A percentile compares a stretch with the other conserved stretches of the same genome.
These are phyloP conservation scores for Xylaria hypoxylon DNA, from an alignment of 2,329 filamentous ascomycete genomes.

Conservation along the genomic window DNA sequence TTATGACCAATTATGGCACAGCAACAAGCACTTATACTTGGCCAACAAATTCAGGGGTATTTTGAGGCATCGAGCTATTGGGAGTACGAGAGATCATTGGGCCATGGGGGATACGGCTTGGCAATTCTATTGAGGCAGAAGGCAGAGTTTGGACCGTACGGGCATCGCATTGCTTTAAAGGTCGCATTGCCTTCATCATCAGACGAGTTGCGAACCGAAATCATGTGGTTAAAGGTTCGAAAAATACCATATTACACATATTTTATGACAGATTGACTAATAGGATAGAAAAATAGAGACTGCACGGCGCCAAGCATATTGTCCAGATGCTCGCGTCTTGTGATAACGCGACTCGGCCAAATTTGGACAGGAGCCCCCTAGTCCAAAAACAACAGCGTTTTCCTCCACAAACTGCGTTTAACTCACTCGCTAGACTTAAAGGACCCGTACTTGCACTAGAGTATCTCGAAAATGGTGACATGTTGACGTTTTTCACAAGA, in stretches of 20 bases:
- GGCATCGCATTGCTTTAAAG: conserved; percentile 20
- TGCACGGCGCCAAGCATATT: conserved; percentile 25
- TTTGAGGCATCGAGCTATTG: conserved; percentile 12
- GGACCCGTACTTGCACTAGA: conserved; percentile 24
- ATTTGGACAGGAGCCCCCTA: not conserved
- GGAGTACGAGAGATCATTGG: conserved; percentile 22
- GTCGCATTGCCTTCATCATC: not conserved
- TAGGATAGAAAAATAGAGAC: not conserved
- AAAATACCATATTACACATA: not conserved
- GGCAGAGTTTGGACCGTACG: not conserved
- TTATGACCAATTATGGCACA: not conserved
- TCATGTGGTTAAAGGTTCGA: conserved; percentile 23
- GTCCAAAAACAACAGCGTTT: not conserved
- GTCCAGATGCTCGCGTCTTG: conserved; percentile 16
- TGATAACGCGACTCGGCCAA: not conserved
- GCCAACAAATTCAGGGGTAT: not conserved
- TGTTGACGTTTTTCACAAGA: not conserved
- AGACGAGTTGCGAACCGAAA: conserved; percentile 6
- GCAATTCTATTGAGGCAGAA: conserved; percentile 16
- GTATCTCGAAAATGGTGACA: conserved; percentile 26
- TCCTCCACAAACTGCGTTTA: conserved; percentile 13
- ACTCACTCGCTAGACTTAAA: conserved; percentile 8
- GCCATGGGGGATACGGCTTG: conserved; percentile 17
- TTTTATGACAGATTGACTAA: not conserved
- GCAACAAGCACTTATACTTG: not conserved